Evolutionary conservation across 192 early-diverging fungal species (phyloP), one percentile per base, ranked within the genome.

Genomic region (Entomortierella lignicola): DNA sequence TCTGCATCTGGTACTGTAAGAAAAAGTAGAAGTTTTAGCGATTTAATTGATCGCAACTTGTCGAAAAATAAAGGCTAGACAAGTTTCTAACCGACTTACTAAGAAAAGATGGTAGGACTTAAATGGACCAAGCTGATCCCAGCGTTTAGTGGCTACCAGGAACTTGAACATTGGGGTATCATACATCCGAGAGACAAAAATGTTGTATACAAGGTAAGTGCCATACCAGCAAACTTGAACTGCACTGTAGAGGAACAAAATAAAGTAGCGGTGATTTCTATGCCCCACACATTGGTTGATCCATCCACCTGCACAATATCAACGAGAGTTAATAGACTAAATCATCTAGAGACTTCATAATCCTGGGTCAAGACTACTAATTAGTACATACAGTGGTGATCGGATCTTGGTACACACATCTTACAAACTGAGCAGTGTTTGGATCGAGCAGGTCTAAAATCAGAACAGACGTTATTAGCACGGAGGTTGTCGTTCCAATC

Each of bases 361-460:
- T 54, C 8, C 10, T 37, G 10, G 34, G 34, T 42, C 39, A 42
- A 13, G 8, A 10, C 39, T 42, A 42, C 6, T 42, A 42, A 42
- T 42, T 57, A 48, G 20, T 20, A 47, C 81, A 41, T 75, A 82
- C 87, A 89, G 30, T 88, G 87, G 18, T 88, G 87, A 50, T 88
- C 87, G 6, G 60, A 69, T 53, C 77, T 51, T 2, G 80, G 80
- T 15, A 88, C 69, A 67, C 87, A 88, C 34, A 77, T 79, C 21
- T 88, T 83, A 57, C 87, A 88, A 60, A 86, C 51, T 13, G 87
- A 86, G 53, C 87, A 88, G 59, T 88, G 87, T 39, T 88, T 88
- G 11, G 87, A 88, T 7, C 87, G 65, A 32, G 87, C 87, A 39
- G 87, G 87, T 52, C 85, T 88, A 60, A 11, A 65, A 37, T 43